A percentile compares a stretch with the other conserved stretches of the same genome.
These are phyloP conservation scores for Aspergillus jensenii DNA, from an alignment of 2,329 filamentous ascomycete species.

Conservation along the genomic window DNA sequence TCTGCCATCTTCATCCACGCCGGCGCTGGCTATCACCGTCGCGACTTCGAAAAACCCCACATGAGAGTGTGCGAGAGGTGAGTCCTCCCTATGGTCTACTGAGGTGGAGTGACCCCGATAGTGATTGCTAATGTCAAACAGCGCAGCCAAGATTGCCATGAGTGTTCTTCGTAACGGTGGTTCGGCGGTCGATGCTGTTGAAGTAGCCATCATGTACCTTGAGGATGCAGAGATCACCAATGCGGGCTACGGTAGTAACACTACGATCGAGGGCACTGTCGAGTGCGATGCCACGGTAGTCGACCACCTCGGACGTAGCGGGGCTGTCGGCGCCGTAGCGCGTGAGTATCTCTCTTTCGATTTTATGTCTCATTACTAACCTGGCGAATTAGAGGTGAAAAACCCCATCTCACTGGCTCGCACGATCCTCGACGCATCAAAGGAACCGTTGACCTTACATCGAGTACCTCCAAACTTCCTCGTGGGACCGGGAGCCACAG, in stretches of 20 bases:
- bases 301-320: conserved; percentile 86
- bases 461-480: conserved; percentile 92
- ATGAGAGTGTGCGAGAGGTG: conserved; percentile 86
- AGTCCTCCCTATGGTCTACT: conserved; percentile 36
- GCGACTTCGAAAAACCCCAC: conserved; percentile 79
- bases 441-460: conserved; percentile 73
- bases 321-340: conserved; percentile 85
- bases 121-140: conserved; percentile 36
- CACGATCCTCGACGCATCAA: conserved; percentile 74
- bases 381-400: conserved; percentile 55
- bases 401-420: conserved; percentile 91
- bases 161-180: conserved; percentile 74
- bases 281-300: conserved; percentile 95
- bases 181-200: conserved; percentile 82
- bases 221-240: conserved; percentile 97
- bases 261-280: conserved; percentile 84
- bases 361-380: not conserved
- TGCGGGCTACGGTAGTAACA: conserved; percentile 91
- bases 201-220: conserved; percentile 80
- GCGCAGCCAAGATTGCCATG: conserved; percentile 84
- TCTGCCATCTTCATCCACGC: conserved; percentile 93
- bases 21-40: conserved; percentile 90
- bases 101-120: not conserved
- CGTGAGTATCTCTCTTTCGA: conserved; percentile 57
- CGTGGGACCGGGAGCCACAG: conserved; percentile 77